Conservation (phyloP, 1,139 yeast species). For the Lodderomyces elongisporus region DNA sequence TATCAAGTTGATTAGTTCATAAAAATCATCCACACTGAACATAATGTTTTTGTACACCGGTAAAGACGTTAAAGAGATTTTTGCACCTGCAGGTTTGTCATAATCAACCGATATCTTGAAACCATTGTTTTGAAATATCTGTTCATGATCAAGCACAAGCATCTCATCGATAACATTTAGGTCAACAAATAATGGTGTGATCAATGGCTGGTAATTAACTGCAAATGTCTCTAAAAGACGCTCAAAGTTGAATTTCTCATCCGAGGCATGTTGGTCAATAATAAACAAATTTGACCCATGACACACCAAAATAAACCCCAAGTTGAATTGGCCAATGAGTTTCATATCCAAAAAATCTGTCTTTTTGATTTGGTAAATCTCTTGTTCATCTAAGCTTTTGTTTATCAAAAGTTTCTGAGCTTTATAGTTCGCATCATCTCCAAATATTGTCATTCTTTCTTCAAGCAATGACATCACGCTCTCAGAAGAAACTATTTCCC, state of each 20-base stretch:
- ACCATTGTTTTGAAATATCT: conserved; percentile 67
- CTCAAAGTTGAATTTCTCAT: conserved; percentile 90
- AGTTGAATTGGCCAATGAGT: conserved; percentile 85
- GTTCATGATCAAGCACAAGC: conserved; percentile 53
- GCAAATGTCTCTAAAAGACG: conserved; percentile 49
- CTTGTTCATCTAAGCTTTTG: conserved; percentile 29
- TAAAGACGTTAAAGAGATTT: conserved; percentile 52
- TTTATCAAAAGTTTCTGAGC: conserved; percentile 12
- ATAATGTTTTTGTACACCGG: conserved; percentile 71
- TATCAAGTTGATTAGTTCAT: conserved; percentile 66
- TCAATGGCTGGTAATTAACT: conserved; percentile 60
- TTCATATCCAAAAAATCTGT: conserved; percentile 66
- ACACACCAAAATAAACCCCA: conserved; percentile 80
- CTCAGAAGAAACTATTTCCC: conserved; percentile 6
- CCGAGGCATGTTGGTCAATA: conserved; percentile 96
- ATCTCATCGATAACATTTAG: conserved; percentile 76
- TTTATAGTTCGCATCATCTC: background rate
- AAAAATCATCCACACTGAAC: conserved; percentile 64
- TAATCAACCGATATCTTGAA: conserved; percentile 47
- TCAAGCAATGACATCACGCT: conserved; percentile 4
- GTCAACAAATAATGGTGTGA: conserved; percentile 59
- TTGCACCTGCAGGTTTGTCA: conserved; percentile 49
- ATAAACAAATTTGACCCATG: conserved; percentile 59
- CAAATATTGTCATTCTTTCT: background rate
- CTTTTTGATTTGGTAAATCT: conserved; percentile 53